A percentile compares a stretch with the other conserved stretches of the same genome.
Evolutionary conservation across 352 stramenopile species (phyloP).

Genomic region (Globisporangium mamillatum): DNA sequence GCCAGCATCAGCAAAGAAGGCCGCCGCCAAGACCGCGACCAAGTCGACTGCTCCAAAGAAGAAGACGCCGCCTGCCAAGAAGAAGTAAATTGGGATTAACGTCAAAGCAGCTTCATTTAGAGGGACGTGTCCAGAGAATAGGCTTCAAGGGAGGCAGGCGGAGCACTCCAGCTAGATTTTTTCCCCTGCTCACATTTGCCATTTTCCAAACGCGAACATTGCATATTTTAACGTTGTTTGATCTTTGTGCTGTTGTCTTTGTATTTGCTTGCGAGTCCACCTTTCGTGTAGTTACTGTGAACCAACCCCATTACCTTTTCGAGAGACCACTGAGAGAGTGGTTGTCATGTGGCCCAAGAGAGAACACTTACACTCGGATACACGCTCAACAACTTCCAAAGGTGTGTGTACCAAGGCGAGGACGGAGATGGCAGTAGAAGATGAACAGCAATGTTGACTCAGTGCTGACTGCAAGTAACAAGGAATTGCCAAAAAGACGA

Average conservation of each 20-base stretch:
- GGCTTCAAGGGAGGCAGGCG: not conserved
- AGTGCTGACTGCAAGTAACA: too few relatives aligned
- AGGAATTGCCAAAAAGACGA: too few relatives aligned
- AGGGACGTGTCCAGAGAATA: not conserved
- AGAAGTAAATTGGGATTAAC: conserved; percentile 22
- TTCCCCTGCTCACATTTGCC: not conserved
- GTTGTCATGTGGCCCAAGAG: too few relatives aligned
- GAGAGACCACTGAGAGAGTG: too few relatives aligned
- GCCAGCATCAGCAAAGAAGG: not conserved
- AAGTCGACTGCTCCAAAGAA: not conserved
- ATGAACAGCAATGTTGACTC: too few relatives aligned
- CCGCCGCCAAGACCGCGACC: not conserved
- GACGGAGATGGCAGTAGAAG: too few relatives aligned
- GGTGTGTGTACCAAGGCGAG: too few relatives aligned
- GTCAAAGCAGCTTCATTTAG: not conserved
- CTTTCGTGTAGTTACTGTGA: too few relatives aligned
- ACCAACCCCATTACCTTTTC: too few relatives aligned
- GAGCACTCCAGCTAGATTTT: not conserved
- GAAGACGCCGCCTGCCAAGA: conserved; percentile 13
- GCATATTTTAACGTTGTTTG: not conserved
- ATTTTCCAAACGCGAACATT: not conserved
- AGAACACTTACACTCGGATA: too few relatives aligned
- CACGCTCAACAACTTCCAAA: too few relatives aligned
- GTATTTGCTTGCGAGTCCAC: not conserved
- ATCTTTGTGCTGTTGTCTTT: not conserved